Evolutionary conservation across 148 eudicot genomes (phyloP), one percentile per base, ranked within the genome.

Genomic region (Cornus suecica): DNA sequence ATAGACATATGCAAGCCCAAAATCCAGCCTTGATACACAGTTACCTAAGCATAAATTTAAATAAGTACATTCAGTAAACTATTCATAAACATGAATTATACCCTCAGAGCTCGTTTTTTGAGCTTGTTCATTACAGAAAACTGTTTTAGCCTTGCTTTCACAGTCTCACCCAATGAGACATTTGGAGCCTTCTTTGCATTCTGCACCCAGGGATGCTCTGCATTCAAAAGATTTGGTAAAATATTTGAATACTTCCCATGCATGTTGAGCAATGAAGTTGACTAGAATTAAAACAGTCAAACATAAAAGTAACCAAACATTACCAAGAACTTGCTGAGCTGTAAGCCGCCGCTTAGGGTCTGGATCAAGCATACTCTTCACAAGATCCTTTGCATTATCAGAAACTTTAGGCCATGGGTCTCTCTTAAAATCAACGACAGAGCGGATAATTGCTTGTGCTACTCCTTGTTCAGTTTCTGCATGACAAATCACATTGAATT

Each of bases 81-180:
- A 73, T 26, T 37, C 15, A 66, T n/a, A 48, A 34, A 67, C 26
- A 29, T 28, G 14, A 48, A 25, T 71, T 30, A 28, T 78, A 89
- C 94, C 97, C 84, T 81, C 64, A 92, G 76, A 74, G 97, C 97
- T 77, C 85, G 90, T 81, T 92, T 92, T 81, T 92, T 92, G 76
- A 92, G 94, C 84, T 92, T 92, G 87, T 92, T 92, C 97, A 92
- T 92, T 76, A 92, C 89, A 65, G 94, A 87, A 74, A 92, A 92
- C 65, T 92, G 97, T 71, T 92, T 92, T 68, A 92, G 80, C 83
- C 94, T 87, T 76, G 97, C 90, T 90, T 90, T 90, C 74, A 92
- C 97, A 45, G 91, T 87, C 85, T 92, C 97, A 71, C 97, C 97
- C 54, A 92, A 84, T 61, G 88, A 79, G 22, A 92, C 94, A 80